Base-by-base conservation (phyloP, 768 basidiomycete genomes). In the Rhodotorula sphaerocarpa region DNA sequence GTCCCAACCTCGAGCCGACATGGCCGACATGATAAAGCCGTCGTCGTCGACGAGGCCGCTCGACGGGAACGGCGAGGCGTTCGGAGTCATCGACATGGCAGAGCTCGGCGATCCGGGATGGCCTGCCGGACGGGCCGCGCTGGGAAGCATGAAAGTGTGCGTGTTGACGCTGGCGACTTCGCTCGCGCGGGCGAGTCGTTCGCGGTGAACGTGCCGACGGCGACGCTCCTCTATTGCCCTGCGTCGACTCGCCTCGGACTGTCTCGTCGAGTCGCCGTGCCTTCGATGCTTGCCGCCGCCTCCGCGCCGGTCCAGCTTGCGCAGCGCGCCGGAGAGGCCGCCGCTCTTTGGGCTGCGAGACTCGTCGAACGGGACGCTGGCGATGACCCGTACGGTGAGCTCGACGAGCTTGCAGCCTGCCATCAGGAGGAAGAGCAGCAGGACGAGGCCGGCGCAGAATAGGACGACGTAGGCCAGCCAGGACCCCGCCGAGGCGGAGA, bases 391-490 rank as follows among this genome's bases (percentile, higher is more conserved):
- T 36, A 88, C 79, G n/a, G 82, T 53, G 14, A 84, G 90, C 74
- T 97, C 93, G 47, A 86, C 71, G 53, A 93, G 68, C 77, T 99
- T 99, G 76, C 86, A 83, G 42, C 86, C 55, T 44, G 96, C 82
- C 80, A 95, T 87, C 59, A 88, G 76, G 51, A 83, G 72, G 70
- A 93, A 83, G n/a, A 86, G 84, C 16, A 90, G 78, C 74, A 92
- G 90, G 50, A 89, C 84, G 61, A 96, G 79, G 16, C 82, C 81
- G 59, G 79, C 76, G 53, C 95, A 86, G 70, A 91, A 78, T 62
- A 97, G 80, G 61, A 97, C 85, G 70, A 89, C 88, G 75, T 93
- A 96, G 18, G 91, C 84, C 21, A 99, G 84, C 95, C 93, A 99
- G 57, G 87, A 86, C 23, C 83, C 83, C 23, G 91, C 84, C 30